Conservation (phyloP, 1,139 yeast genomes). For the Pichia sp. region DNA sequence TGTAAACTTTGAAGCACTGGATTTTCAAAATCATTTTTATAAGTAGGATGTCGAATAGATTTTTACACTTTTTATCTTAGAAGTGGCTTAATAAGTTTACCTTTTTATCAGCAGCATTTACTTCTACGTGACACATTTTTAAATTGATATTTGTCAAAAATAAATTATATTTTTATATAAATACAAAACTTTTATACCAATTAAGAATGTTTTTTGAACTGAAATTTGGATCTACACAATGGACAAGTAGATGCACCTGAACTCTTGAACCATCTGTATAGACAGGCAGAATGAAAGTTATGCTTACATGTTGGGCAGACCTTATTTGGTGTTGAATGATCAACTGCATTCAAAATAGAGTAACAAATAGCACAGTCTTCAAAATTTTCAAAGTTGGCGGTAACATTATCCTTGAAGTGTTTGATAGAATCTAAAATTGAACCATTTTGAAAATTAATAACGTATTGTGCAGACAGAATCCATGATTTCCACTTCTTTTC, state of each 20-base stretch:
- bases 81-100: too few relatives aligned
- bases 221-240: conserved; percentile 75
- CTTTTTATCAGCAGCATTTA: too few relatives aligned
- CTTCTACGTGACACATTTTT: too few relatives aligned
- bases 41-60: too few relatives aligned
- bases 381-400: conserved; percentile 80
- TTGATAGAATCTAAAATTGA: conserved; percentile 78
- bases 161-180: not conserved
- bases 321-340: conserved; percentile 84
- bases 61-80: too few relatives aligned
- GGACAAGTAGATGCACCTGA: conserved; percentile 93
- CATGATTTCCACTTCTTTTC: conserved; percentile 95
- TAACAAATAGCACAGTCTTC: conserved; percentile 97
- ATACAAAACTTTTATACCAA: not conserved
- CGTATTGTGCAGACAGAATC: conserved; percentile 84
- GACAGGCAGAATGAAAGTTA: conserved; percentile 94
- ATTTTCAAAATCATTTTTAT: too few relatives aligned
- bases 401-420: conserved; percentile 72
- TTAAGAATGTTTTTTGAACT: conserved; percentile 35
- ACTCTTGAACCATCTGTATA: conserved; percentile 95
- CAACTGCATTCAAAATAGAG: conserved; percentile 76
- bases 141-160: too few relatives aligned
- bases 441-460: conserved; percentile 68
- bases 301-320: conserved; percentile 85
- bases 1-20: too few relatives aligned